These are phyloP conservation scores for Przewalskia tangutica DNA, from an alignment of 257 asterid species.

Conservation along the genomic window DNA sequence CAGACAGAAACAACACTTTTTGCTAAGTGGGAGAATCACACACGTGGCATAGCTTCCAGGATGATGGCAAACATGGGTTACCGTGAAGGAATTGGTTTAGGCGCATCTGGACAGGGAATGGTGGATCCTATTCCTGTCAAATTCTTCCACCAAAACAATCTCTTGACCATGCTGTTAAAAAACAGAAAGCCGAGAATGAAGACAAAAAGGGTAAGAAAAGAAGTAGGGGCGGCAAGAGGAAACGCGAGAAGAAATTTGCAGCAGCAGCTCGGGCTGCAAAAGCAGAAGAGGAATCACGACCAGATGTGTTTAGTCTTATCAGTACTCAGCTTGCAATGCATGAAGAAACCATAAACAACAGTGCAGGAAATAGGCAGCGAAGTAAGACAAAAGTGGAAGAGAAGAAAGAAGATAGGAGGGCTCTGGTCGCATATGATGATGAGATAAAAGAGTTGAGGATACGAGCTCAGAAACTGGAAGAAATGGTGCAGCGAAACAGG, in stretches of 20 bases:
- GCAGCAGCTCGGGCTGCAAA: slow-evolving; percentile 62
- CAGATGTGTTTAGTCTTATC: slow-evolving; percentile 68
- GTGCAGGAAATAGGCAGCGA: slow-evolving; percentile 35
- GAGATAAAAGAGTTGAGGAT: slow-evolving; percentile 63
- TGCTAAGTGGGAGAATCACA: slow-evolving; percentile 95
- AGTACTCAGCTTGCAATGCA: slow-evolving; percentile 69
- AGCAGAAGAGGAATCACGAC: slow-evolving; percentile 54
- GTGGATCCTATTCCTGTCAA: slow-evolving; percentile 63
- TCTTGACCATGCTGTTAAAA: slow-evolving; percentile 61
- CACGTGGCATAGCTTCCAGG: slow-evolving; percentile 91
- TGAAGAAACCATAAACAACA: slow-evolving; percentile 25
- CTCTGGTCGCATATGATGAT: slow-evolving; percentile 58
- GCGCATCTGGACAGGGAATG: slow-evolving; percentile 86
- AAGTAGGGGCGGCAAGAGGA: slow-evolving; percentile 86
- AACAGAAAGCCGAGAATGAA: slow-evolving; percentile 12
- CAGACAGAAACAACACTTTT: slow-evolving; percentile 80
- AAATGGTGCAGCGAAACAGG: slow-evolving; percentile 78
- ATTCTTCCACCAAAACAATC: slow-evolving; percentile 72
- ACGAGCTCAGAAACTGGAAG: slow-evolving; percentile 60
- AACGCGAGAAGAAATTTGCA: slow-evolving; percentile 73
- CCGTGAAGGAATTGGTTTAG: slow-evolving; percentile 98
- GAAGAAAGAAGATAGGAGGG: slow-evolving; percentile 55
- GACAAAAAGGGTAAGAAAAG: slow-evolving; percentile 53
- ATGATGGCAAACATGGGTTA: slow-evolving; percentile 99
- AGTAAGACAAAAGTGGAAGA: slow-evolving; percentile 29